Base-by-base conservation (phyloP, 805 yeast species). In the Blastobotrys attinorum region DNA sequence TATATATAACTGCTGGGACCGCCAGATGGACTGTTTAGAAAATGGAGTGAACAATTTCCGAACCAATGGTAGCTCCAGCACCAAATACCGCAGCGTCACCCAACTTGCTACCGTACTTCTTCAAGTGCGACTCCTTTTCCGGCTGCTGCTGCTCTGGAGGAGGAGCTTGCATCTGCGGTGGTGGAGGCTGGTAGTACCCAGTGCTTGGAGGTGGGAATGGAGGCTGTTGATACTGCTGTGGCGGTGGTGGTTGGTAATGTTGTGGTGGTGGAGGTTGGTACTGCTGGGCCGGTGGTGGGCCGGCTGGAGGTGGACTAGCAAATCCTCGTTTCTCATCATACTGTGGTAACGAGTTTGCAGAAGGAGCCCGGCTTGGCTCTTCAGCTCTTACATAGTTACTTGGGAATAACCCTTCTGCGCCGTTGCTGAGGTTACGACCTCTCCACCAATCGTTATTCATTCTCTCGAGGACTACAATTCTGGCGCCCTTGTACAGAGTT, bases 51-150 rank as follows among this genome's bases (percentile, higher is more conserved):
- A 89, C 85, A 41, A 90, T 55, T 56, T 83, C 87, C 37, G 85
- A 73, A 58, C 97, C 97, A 43, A 89, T 70, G 1, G 96, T 81
- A 32, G 97, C 95, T 70, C 97, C 97, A 7, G 95, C 96, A 64
- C 97, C 97, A 52, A 87, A 90, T 39, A 89, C 77, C 29, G 94
- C 89, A n/a, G 97, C 94, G 53, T 87, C 79, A 47, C 95, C 96
- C 47, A 89, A 66, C 63, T 85, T 82, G 50, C 83, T 72, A 21
- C 94, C 94, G 53, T 85, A 76, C 56, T 73, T 80, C 63, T 76
- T 77, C 46, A 55, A 37, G 37, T 34, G 40, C 29, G 44, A 42
- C 39, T 23, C 48, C 34, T 16, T 31, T 13, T 42, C 38, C 6
- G 37, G 40, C 21, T 35, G 42, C 17, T 43, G 47, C 46, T 43